Evolutionary conservation across 2,329 filamentous ascomycete species (phyloP).

Genomic region (Exophiala oligosperma): DNA sequence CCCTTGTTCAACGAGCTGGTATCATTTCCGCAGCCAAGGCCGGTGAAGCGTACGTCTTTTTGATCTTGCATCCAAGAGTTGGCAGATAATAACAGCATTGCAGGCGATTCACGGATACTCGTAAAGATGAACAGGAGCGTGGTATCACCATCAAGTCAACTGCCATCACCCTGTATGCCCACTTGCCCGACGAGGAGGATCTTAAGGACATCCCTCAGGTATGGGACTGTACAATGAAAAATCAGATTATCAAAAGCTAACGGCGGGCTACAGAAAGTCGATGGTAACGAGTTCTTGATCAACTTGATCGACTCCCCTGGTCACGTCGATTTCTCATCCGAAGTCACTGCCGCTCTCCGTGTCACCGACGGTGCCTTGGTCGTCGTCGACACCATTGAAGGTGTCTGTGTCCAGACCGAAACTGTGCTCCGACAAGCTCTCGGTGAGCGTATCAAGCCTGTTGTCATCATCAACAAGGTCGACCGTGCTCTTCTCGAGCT

Average conservation of each 20-base stretch:
- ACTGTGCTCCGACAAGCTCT: slow-evolving; percentile 98
- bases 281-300: slow-evolving; percentile 97
- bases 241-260: neutral
- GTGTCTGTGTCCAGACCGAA: slow-evolving; percentile 99
- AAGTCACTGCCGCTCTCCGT: slow-evolving; percentile 98
- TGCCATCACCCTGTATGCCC: slow-evolving; percentile 95
- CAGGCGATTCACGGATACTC: slow-evolving; percentile 88
- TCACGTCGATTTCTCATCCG: slow-evolving; percentile 99
- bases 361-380: slow-evolving; percentile 99
- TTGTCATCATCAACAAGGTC: slow-evolving; percentile 99
- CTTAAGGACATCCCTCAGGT: slow-evolving; percentile 84
- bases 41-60: slow-evolving; percentile 64
- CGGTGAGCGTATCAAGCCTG: slow-evolving; percentile 99
- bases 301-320: slow-evolving; percentile 99
- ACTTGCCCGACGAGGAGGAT: slow-evolving; percentile 77
- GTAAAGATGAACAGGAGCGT: slow-evolving; percentile 97
- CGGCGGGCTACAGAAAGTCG: slow-evolving; percentile 62
- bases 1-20: slow-evolving; percentile 97
- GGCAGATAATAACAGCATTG: slow-evolving; percentile 11
- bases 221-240: neutral
- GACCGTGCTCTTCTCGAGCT: slow-evolving; percentile 99
- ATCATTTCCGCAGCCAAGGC: slow-evolving; percentile 98
- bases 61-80: neutral
- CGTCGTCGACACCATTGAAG: slow-evolving; percentile 99
- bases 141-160: slow-evolving; percentile 99